Evolutionary conservation across 306 rosid species (phyloP).

Genomic region (Alnus glutinosa): DNA sequence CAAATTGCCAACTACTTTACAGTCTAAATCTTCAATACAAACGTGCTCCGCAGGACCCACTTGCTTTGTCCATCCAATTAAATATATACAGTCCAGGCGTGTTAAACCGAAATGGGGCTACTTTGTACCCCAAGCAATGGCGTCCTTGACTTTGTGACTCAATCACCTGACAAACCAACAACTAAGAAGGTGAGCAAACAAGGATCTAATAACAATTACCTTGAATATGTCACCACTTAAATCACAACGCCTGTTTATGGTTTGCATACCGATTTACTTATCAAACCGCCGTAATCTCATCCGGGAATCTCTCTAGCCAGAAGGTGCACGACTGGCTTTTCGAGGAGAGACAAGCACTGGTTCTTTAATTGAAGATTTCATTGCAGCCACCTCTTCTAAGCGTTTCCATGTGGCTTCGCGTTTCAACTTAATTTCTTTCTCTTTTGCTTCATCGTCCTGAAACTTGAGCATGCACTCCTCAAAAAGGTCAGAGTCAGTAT

Average conservation of each 20-base stretch:
- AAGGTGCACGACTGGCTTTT: slow-evolving; percentile 41
- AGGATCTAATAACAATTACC: slow-evolving; percentile 31
- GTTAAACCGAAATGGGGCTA: slow-evolving; percentile 40
- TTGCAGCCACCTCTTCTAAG: slow-evolving; percentile 84
- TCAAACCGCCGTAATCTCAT: slow-evolving; percentile 18
- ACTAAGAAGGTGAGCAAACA: not conserved
- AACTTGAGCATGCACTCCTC: slow-evolving; percentile 76
- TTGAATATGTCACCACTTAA: slow-evolving; percentile 25
- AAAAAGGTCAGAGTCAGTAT: slow-evolving; percentile 67
- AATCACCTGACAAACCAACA: slow-evolving; percentile 30
- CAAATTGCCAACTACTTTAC: slow-evolving; percentile 34
- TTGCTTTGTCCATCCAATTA: slow-evolving; percentile 51
- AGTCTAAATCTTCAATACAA: slow-evolving; percentile 36
- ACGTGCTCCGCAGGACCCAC: slow-evolving; percentile 34
- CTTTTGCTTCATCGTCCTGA: slow-evolving; percentile 71
- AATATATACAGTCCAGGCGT: slow-evolving; percentile 55
- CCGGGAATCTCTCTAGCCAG: slow-evolving; percentile 47
- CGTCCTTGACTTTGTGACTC: slow-evolving; percentile 27
- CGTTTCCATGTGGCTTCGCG: slow-evolving; percentile 79
- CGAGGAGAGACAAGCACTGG: slow-evolving; percentile 75
- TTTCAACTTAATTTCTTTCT: slow-evolving; percentile 46
- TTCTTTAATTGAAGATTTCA: slow-evolving; percentile 68
- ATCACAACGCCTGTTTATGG: slow-evolving; percentile 22
- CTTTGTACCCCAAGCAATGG: slow-evolving; percentile 34
- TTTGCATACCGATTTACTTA: slow-evolving; percentile 24